Evolutionary conservation across 495 filamentous ascomycete genomes (phyloP).

Genomic region (Immersiella caudata): DNA sequence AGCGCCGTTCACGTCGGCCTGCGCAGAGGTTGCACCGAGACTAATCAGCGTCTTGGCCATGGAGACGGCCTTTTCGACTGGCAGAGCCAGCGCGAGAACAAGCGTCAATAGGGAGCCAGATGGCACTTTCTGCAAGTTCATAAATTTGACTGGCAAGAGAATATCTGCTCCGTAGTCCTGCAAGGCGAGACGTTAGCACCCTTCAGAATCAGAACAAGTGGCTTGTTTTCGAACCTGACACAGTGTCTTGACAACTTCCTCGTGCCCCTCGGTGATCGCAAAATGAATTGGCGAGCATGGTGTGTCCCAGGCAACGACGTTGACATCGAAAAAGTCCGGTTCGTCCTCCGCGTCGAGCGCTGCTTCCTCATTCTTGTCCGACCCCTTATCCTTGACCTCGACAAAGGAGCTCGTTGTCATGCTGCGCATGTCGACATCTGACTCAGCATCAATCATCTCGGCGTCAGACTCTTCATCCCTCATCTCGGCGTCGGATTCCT

Average conservation of each 20-base stretch:
- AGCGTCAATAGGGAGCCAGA: slow-evolving; percentile 64
- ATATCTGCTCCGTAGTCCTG: slow-evolving; percentile 73
- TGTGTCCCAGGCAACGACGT: slow-evolving; percentile 75
- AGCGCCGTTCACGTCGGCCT: slow-evolving; percentile 62
- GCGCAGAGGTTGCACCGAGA: slow-evolving; percentile 71
- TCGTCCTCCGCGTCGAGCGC: slow-evolving; percentile 62
- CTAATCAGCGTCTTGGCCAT: slow-evolving; percentile 66
- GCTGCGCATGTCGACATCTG: slow-evolving; percentile 46
- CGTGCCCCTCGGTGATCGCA: slow-evolving; percentile 72
- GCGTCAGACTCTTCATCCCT: slow-evolving; percentile 29
- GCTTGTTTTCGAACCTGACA: slow-evolving; percentile 48
- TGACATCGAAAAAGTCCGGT: slow-evolving; percentile 77
- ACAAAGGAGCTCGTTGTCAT: slow-evolving; percentile 68
- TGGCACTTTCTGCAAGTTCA: slow-evolving; percentile 50
- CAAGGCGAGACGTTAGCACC: slow-evolving; percentile 6
- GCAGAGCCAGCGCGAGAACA: slow-evolving; percentile 61
- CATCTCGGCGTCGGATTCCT: slow-evolving; percentile 15
- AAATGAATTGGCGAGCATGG: slow-evolving; percentile 71
- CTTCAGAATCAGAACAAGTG: background rate
- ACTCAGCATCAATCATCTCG: slow-evolving; percentile 45
- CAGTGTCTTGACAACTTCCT: slow-evolving; percentile 65
- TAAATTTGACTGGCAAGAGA: slow-evolving; percentile 66
- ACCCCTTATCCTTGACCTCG: slow-evolving; percentile 57
- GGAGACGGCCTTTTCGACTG: slow-evolving; percentile 57
- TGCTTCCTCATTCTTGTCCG: slow-evolving; percentile 37